Evolutionary conservation across 495 filamentous ascomycete species (phyloP).

Genomic region (Aspergillus homomorphus): DNA sequence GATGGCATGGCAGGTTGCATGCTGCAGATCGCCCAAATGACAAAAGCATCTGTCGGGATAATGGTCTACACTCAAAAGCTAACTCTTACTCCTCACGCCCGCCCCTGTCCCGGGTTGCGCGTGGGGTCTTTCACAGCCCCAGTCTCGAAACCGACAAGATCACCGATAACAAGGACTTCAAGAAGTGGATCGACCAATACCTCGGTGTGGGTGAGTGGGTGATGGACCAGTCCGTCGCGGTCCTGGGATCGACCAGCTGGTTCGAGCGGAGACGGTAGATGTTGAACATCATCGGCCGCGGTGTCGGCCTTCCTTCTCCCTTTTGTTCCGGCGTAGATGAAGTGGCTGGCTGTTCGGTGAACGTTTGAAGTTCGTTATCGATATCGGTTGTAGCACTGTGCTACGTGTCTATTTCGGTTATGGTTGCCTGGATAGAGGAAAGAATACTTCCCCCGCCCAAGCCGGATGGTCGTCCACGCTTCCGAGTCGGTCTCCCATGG

Average conservation of each 20-base stretch:
- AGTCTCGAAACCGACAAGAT: conserved; percentile 88
- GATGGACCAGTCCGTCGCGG: conserved; percentile 93
- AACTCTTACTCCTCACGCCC: conserved; percentile 35
- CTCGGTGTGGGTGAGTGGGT: conserved; percentile 95
- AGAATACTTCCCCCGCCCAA: neutral
- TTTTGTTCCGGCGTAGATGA: neutral
- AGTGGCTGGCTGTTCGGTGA: neutral
- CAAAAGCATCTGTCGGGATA: too few species aligned
- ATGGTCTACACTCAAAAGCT: conserved; percentile 16
- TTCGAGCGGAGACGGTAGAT: conserved; percentile 80
- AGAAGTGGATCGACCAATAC: conserved; percentile 92
- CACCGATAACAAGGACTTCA: conserved; percentile 78
- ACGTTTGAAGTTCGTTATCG: neutral
- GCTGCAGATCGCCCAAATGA: conserved; percentile 4
- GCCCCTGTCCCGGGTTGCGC: conserved; percentile 25
- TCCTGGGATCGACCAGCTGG: conserved; percentile 80
- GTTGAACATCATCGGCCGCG: neutral
- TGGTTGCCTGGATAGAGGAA: neutral
- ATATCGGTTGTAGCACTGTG: neutral
- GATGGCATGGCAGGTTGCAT: too few species aligned
- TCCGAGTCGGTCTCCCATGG: conserved; percentile 8
- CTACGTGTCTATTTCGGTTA: neutral
- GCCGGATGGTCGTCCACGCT: neutral
- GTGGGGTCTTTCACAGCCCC: conserved; percentile 53
- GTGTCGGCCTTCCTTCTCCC: neutral